Conservation (phyloP, 2,329 filamentous ascomycete genomes). For the Teratosphaeria destructans region DNA sequence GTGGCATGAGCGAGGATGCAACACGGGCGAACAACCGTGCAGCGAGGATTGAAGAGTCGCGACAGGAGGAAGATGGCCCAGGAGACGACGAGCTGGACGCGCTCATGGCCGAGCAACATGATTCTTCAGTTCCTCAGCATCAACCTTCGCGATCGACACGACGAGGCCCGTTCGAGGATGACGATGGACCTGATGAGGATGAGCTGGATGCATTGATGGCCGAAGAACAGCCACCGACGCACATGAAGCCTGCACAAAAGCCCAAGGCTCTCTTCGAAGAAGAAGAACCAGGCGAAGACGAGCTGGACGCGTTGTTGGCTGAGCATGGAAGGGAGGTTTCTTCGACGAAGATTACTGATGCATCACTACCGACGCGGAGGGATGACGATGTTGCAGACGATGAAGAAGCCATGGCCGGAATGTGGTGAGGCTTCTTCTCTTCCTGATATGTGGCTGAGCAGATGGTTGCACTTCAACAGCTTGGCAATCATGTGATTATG, state of each 20-base stretch:
- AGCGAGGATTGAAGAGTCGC: background rate
- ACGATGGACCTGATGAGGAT: conserved; percentile 9
- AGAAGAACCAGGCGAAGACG: conserved; percentile 13
- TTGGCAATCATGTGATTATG: too few relatives aligned
- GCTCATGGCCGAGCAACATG: conserved; percentile 4
- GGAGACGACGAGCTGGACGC: conserved; percentile 12
- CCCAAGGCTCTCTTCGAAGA: background rate
- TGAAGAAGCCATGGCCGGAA: conserved; percentile 53
- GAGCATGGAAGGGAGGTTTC: conserved; percentile 2
- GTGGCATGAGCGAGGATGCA: background rate
- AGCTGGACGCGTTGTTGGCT: conserved; percentile 17
- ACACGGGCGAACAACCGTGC: background rate
- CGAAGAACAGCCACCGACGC: background rate
- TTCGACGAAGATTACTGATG: background rate
- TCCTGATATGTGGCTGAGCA: too few relatives aligned
- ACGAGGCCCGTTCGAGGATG: conserved; percentile 6
- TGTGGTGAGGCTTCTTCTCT: conserved; percentile 8
- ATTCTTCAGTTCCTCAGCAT: background rate
- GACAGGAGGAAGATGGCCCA: conserved; percentile 2
- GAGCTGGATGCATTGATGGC: conserved; percentile 2
- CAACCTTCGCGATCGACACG: background rate
- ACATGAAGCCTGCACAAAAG: background rate
- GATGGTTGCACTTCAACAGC: too few relatives aligned
- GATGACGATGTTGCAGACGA: conserved; percentile 48
- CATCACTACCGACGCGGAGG: background rate